phyloP scores from a whole-genome alignment of 495 filamentous ascomycete species.

The Hyaloscypha variabilis region DNA sequence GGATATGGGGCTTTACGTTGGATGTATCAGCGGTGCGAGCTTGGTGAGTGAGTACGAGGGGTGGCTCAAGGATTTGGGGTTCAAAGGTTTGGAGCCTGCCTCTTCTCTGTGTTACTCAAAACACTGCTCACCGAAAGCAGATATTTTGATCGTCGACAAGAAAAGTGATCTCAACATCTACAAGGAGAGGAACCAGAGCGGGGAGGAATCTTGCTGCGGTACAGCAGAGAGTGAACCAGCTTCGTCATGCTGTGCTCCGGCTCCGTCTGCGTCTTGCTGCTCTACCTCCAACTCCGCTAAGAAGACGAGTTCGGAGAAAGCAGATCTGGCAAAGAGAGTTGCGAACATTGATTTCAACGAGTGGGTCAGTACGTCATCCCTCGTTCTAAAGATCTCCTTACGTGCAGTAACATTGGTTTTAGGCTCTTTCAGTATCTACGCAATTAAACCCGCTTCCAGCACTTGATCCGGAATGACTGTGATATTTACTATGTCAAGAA shows the following conservation, averaged over 20 bases:
- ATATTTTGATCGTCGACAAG: slow-evolving; percentile 55
- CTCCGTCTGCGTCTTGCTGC: not conserved
- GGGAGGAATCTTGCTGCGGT: slow-evolving; percentile 22
- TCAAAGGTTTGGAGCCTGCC: slow-evolving; percentile 44
- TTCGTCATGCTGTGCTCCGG: not conserved
- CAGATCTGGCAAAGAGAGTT: slow-evolving; percentile 14
- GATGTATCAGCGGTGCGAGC: slow-evolving; percentile 52
- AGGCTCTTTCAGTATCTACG: slow-evolving; percentile 49
- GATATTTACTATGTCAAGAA: no score
- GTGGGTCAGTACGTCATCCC: slow-evolving; percentile 48
- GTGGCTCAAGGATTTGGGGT: slow-evolving; percentile 57
- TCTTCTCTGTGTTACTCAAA: not conserved
- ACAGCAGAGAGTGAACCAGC: not conserved
- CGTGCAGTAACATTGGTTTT: slow-evolving; percentile 19
- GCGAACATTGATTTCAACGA: slow-evolving; percentile 48
- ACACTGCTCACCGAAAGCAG: slow-evolving; percentile 36
- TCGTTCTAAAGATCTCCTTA: not conserved
- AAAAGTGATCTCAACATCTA: slow-evolving; percentile 62
- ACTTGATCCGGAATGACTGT: not conserved
- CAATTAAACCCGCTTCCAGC: slow-evolving; percentile 35
- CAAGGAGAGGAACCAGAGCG: slow-evolving; percentile 36
- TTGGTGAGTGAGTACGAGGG: slow-evolving; percentile 54
- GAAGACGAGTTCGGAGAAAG: slow-evolving; percentile 5
- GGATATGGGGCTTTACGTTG: slow-evolving; percentile 24
- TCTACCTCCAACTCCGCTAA: not conserved